These are phyloP conservation scores for Blastocystis sp. DNA, from an alignment of 352 stramenopile species.

Conservation along the genomic window DNA sequence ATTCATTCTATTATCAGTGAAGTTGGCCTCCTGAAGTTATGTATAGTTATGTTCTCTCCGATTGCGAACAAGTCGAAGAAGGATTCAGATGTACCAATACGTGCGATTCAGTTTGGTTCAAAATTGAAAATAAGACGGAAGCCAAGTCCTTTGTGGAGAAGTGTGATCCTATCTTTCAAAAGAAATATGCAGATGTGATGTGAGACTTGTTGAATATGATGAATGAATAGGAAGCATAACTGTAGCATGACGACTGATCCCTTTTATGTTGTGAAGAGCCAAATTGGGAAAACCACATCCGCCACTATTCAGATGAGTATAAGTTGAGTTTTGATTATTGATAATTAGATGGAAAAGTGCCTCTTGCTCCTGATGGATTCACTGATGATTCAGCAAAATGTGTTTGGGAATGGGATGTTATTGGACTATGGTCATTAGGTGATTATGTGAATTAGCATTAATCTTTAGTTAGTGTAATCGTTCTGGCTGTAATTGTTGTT, in stretches of 20 bases:
- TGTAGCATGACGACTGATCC: neutral
- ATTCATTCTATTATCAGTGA: neutral
- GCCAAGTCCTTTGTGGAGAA: neutral
- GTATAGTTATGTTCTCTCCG: neutral
- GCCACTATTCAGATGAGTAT: neutral
- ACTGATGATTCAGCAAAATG: neutral
- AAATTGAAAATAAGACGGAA: neutral
- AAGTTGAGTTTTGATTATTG: neutral
- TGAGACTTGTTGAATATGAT: neutral
- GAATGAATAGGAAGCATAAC: neutral
- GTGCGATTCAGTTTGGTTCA: neutral
- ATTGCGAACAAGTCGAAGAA: neutral
- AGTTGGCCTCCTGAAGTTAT: neutral
- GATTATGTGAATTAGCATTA: neutral
- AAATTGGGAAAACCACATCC: neutral
- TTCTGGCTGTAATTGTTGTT: neutral
- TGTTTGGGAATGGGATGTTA: neutral
- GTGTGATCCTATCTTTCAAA: neutral
- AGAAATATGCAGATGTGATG: neutral
- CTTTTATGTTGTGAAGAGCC: neutral
- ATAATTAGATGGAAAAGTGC: neutral
- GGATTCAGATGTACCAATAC: neutral
- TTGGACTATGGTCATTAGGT: neutral
- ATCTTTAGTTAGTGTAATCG: neutral
- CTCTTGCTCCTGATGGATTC: neutral